phyloP scores from a whole-genome alignment of 2,329 filamentous ascomycete species.

The Westerdykella sp. region DNA sequence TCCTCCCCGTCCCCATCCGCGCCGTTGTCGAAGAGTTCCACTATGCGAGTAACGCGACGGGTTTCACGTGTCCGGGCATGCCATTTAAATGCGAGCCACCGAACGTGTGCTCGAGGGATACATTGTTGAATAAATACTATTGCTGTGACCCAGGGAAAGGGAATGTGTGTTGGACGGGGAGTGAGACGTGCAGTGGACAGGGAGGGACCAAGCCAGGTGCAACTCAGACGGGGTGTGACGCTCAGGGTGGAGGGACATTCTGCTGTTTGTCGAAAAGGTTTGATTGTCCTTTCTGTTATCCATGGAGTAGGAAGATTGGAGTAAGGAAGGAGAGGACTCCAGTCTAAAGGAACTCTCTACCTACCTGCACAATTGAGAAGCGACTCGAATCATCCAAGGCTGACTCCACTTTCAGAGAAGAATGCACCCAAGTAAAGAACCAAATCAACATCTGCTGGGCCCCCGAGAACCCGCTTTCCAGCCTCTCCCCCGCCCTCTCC shows the following conservation, averaged over 20 bases:
- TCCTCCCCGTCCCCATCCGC: background rate
- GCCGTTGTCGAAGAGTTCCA: slow-evolving; percentile 7
- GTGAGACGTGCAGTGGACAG: slow-evolving; percentile 6
- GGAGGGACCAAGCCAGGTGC: slow-evolving; percentile 2
- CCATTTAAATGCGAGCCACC: slow-evolving; percentile 10
- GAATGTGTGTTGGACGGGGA: slow-evolving; percentile 14
- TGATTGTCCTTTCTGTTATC: background rate
- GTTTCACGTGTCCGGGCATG: slow-evolving; percentile 7
- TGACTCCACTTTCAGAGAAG: slow-evolving; percentile 5
- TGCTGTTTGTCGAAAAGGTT: slow-evolving; percentile 13
- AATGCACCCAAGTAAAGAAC: slow-evolving; percentile 11
- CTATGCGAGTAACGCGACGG: slow-evolving; percentile 10
- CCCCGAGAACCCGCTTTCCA: slow-evolving; percentile 9
- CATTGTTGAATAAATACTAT: slow-evolving; percentile 11
- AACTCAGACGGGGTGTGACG: slow-evolving; percentile 6
- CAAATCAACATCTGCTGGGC: slow-evolving; percentile 26
- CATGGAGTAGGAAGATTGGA: too few relatives aligned
- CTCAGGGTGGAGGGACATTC: slow-evolving; percentile 6
- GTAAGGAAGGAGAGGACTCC: background rate
- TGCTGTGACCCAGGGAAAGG: slow-evolving; percentile 12
- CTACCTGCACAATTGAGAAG: background rate
- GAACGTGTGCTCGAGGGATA: slow-evolving; percentile 12
- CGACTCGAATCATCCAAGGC: too few relatives aligned
- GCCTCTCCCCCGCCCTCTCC: slow-evolving; percentile 6
- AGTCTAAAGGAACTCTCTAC: background rate